These are phyloP conservation scores for Saccharomycopsis sp. DNA, from an alignment of 805 yeast species.

Conservation along the genomic window DNA sequence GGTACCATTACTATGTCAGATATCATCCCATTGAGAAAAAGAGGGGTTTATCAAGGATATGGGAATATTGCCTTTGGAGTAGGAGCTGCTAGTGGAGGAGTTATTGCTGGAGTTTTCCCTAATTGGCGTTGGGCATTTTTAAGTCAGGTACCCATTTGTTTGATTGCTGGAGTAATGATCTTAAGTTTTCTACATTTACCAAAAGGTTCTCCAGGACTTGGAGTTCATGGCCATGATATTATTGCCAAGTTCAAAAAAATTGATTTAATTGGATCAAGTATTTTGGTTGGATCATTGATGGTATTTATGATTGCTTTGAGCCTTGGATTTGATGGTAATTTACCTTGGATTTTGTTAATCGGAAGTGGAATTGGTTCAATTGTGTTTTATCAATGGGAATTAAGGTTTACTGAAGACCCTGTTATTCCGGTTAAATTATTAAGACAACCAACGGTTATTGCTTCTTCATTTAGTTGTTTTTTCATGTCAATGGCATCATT, in stretches of 20 bases:
- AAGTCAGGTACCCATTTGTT: conserved; percentile 41
- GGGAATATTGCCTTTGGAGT: conserved; percentile 63
- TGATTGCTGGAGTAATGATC: conserved; percentile 31
- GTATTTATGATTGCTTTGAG: conserved; percentile 56
- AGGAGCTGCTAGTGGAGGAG: conserved; percentile 68
- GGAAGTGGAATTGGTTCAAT: conserved; percentile 26
- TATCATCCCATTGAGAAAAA: conserved; percentile 58
- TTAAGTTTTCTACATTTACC: conserved; percentile 30
- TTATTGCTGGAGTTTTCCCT: conserved; percentile 47
- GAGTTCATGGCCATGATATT: conserved; percentile 32
- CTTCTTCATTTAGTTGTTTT: conserved; percentile 61
- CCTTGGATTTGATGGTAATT: conserved; percentile 43
- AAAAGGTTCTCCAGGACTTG: conserved; percentile 44
- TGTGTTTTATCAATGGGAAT: conserved; percentile 43
- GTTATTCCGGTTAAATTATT: conserved; percentile 55
- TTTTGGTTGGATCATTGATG: conserved; percentile 48
- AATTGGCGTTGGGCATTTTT: conserved; percentile 64
- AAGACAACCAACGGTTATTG: conserved; percentile 46
- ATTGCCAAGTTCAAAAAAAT: conserved; percentile 43
- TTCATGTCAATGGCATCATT: conserved; percentile 60
- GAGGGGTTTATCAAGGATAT: conserved; percentile 74
- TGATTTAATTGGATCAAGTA: conserved; percentile 55
- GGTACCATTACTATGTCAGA: conserved; percentile 72
- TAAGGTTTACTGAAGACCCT: conserved; percentile 46
- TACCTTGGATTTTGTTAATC: conserved; percentile 28